Evolutionary conservation across 139 green algal genomes (phyloP), one percentile per base, ranked within the genome.

Genomic region (Desmodesmus armatus): DNA sequence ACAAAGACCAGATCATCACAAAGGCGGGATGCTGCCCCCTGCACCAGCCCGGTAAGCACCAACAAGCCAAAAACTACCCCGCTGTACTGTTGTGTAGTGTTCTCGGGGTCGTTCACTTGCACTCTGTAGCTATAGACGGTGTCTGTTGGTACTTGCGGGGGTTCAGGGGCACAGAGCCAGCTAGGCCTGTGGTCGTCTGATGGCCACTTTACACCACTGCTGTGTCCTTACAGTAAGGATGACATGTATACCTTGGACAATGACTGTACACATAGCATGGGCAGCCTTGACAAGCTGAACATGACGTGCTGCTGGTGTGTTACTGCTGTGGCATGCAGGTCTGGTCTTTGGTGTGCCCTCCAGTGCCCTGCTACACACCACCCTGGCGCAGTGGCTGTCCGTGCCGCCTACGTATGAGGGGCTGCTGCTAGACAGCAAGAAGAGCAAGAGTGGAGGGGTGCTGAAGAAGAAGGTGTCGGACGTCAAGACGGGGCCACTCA

Each of bases 21-120:
- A 83, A 83, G 65, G 74, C 74, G 1, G 83, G 83, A 23, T 84
- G 74, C 74, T 88, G 83, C 53, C 44, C 73, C 9, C 74, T 88
- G 35, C 74, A 88, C 41, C 82, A 82, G 40, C 71, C 82, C 66
- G 71, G 82, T 87, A 23, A 44, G 58, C 6, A 47, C 62, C 11
- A 19, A 58, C 47, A n/a, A n/a, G n/a, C n/a, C n/a, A 58, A 23
- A 13, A 9, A 19, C 17, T 65, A 31, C 6, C 17, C 15, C 17
- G 15, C 17, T 65, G 21, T 65, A 19, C 55, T 65, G 55, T 19
- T 31, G 17, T 65, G 55, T 31, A 19, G 9, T 27, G 17, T n/a
- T n/a, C n/a, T n/a, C n/a, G n/a, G n/a, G n/a, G n/a, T n/a, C n/a
- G n/a, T n/a, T n/a, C n/a, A n/a, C n/a, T n/a, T n/a, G n/a, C n/a